Evolutionary conservation across 345 rosid species (phyloP), one percentile per base, ranked within the genome.

Genomic region (Populus simonii): DNA sequence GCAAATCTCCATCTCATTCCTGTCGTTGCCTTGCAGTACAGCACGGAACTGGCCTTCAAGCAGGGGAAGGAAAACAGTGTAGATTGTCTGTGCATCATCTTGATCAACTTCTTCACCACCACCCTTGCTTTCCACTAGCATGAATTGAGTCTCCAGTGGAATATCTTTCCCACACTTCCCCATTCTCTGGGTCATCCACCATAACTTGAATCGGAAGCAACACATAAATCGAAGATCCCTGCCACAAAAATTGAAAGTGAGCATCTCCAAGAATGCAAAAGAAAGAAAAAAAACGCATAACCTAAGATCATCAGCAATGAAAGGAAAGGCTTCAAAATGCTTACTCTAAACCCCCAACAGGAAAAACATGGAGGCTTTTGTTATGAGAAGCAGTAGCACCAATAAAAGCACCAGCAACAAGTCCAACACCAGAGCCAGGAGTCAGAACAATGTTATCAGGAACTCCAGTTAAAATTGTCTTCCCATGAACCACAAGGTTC

Each of bases 121-220:
- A 31, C 85, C 89, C 78, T 88, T 96, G 84, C 92, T 92, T 88
- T 96, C 99, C 13, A 96, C 84, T 6, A 96, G 86, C 95, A 96
- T 71, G 83, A 96, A 96, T 77, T 96, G 98, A 41, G 99, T 96
- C 91, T 96, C 99, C 90, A 96, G 83, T 29, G 98, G 99, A 74
- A 96, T 82, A 16, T 96, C 99, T 85, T 81, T 92, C 62, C 99
- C 99, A 82, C 88, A 87, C 31, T 72, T 89, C 67, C 98, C 99
- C 98, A 92, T 93, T 72, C 98, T 92, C 83, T 93, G 99, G n/a
- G 98, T 93, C 99, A 96, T 96, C 99, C 99, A 96, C 99, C 99
- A 93, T 72, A 93, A 84, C 74, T 96, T 96, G 88, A 96, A 96
- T 22, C 99, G 96, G 90, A 96, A 96, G 71, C 89, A 89, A 53